Base-by-base conservation (phyloP, 2,329 filamentous ascomycete species). In the Cladophialophora immunda region DNA sequence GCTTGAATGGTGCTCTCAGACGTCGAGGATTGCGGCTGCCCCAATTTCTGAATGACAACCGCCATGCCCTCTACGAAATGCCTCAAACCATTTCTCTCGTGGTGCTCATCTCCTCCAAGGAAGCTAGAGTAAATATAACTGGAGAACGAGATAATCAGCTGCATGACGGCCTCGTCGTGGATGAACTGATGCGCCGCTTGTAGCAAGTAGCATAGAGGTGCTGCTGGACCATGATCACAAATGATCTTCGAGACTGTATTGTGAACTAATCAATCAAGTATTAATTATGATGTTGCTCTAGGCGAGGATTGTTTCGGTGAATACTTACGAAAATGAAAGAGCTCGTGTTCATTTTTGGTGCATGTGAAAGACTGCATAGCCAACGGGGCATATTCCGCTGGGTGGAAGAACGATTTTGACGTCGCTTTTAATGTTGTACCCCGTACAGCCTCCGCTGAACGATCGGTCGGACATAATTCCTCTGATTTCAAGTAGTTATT, bases 111-210 rank as follows among this genome's bases (percentile, higher is more conserved):
- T 27, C 22, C 22, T 5, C 19, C 19, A 4, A 25, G 2, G 2
- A 50, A 50, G 13, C 1, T 50, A 11, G 19, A 11, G 19, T 30
- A 57, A 19, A n/a, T 30, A 27, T 36, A 57, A 38, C 54, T 57
- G 15, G 54, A 57, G 29, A 38, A 22, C 7, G 54, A 15, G 13
- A 36, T 30, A 15, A 13, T 38, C 54, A 57, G 54, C 17, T 57
- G 30, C n/a, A 57, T 38, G 25, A 57, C 36, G 30, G 25, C 54
- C 19, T 57, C 54, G 17, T 57, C 54, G n/a, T 57, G 54, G 30
- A 38, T 17, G 29, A 57, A 57, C 15, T 38, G 30, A 19, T 57
- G 54, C 30, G 54, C 22, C 7, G 38, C 54, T 27, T 5, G 36
- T 57, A 17, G 30, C 38, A 57, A 27, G 54, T 57, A 57, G 30